Evolutionary conservation across 2,329 filamentous ascomycete genomes (phyloP), one percentile per base, ranked within the genome.

Genomic region (Diaporthe batatas): DNA sequence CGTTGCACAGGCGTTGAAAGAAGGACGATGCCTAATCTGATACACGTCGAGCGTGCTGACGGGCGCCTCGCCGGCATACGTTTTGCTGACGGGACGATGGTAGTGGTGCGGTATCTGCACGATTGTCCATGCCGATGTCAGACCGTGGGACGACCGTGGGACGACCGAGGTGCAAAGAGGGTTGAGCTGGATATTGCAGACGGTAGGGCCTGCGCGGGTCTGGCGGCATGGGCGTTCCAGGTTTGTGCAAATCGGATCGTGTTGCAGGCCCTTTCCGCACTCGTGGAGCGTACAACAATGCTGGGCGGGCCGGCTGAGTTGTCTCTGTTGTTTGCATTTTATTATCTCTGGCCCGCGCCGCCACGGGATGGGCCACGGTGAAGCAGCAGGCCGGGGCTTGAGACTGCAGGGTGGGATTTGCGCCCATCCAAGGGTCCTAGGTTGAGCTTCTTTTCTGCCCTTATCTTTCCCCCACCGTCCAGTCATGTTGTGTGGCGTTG

Each of bases 381-480:
- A 65, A 65, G 62, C 42, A 34, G 49, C 59, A 36, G 21, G 59
- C 59, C 42, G 59, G 59, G 59, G 59, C 62, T 51, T 65, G 62
- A 65, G 62, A 65, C 62, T 44, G 29, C 67, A 58, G 54, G 67
- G 51, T 69, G 67, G 53, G 51, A 69, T 68, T 68, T 59, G 32
- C 21, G 67, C 54, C 21, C 25, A 49, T 51, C 42, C 29, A 36
- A 51, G 29, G 42, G 25, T 44, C 23, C 57, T 44, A 59, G 12
- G 57, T 23, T 23, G 54, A 36, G 54, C 42, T 58, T 59, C 68
- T 59, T 49, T 59, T 59, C 18, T 49, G 29, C 42, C 65, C 72
- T 73, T 73, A 73, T 73, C 72, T 71, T 42, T 47, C 72, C 72
- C 72, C 51, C 70, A 29, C 59, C 68, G 21, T 59, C 54, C 59